Conservation (phyloP, 2,329 filamentous ascomycete species). For the Cladophialophora carrionii region DNA sequence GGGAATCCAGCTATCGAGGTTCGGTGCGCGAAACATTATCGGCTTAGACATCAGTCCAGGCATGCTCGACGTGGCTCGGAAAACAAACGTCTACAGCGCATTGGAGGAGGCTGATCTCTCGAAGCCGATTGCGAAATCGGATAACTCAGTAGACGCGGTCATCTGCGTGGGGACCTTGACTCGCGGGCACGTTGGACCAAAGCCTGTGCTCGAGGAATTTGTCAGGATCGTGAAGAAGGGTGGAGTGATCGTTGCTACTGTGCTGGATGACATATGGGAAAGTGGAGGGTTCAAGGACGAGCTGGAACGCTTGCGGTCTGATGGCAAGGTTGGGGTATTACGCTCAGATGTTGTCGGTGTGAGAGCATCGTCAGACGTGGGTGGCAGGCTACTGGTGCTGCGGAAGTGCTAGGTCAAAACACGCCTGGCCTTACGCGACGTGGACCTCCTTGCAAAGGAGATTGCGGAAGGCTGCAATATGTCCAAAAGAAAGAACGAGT, state of each 20-base stretch:
- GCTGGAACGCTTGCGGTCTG: slow-evolving; percentile 46
- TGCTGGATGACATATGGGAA: slow-evolving; percentile 57
- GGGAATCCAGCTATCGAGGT: slow-evolving; percentile 52
- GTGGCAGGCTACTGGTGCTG: slow-evolving; percentile 25
- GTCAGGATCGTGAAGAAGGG: slow-evolving; percentile 50
- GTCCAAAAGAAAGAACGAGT: neutral
- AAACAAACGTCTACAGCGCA: slow-evolving; percentile 53
- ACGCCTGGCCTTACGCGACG: neutral
- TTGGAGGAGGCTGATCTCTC: slow-evolving; percentile 55
- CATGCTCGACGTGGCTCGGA: slow-evolving; percentile 59
- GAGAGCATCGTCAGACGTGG: slow-evolving; percentile 11
- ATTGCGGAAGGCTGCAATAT: neutral
- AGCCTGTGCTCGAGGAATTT: slow-evolving; percentile 54
- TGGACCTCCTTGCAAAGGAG: neutral
- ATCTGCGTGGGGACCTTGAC: slow-evolving; percentile 61
- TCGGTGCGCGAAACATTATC: slow-evolving; percentile 53
- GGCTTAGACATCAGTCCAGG: slow-evolving; percentile 58
- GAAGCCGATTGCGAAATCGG: slow-evolving; percentile 46
- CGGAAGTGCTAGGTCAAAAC: slow-evolving; percentile 15
- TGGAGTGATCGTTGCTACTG: slow-evolving; percentile 57
- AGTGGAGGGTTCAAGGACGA: slow-evolving; percentile 54
- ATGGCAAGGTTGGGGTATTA: slow-evolving; percentile 42
- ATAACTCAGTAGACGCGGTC: slow-evolving; percentile 55
- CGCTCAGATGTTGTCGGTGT: slow-evolving; percentile 20
- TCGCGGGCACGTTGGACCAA: slow-evolving; percentile 58